Evolutionary conservation across 2,329 filamentous ascomycete genomes (phyloP), one percentile per base, ranked within the genome.

Genomic region (Botrytis fragariae): DNA sequence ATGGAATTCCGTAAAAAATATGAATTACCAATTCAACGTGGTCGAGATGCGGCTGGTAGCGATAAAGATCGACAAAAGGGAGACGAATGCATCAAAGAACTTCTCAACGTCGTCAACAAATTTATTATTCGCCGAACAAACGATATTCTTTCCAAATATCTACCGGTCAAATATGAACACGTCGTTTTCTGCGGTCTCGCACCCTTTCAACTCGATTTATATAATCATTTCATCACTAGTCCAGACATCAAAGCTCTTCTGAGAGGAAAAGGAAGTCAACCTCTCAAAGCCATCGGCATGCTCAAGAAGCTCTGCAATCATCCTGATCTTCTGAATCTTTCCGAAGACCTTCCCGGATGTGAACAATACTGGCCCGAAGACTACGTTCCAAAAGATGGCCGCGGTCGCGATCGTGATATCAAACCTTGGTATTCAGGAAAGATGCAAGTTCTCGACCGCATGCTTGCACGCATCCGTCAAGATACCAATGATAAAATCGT

Each of bases 401-500:
- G 96, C 68, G 96, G 96, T 6, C 89, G 96, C 74, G 95, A 98
- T 81, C 90, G 96, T 59, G 96, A 99, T 76, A 86, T 98, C 79
- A 97, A 96, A 82, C 89, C 94, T 1, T 97, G 93, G 93, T 98
- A 98, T 81, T 98, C 95, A 3, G 97, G 96, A 67, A 99, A 99
- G 83, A 98, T 99, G 94, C 91, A 93, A 79, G 96, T 99, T 4
- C 89, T 99, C n/a, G 96, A 98, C 80, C 91, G 95, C 73, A 99
- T 99, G 97, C 89, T 99, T 68, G 94, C 95, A 48, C 92, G 95
- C 42, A 99, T 99, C 78, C 93, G 94, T 25, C 91, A 95, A 79
- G 95, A 98, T 79, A 98, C 96, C 0, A 98, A 97, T 79, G 96
- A 99, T 87, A 99, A 99, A 83, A 99, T 99, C 79, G 96, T 99